Evolutionary conservation across 257 asterid species (phyloP).

Genomic region (Leonotis leonurus): DNA sequence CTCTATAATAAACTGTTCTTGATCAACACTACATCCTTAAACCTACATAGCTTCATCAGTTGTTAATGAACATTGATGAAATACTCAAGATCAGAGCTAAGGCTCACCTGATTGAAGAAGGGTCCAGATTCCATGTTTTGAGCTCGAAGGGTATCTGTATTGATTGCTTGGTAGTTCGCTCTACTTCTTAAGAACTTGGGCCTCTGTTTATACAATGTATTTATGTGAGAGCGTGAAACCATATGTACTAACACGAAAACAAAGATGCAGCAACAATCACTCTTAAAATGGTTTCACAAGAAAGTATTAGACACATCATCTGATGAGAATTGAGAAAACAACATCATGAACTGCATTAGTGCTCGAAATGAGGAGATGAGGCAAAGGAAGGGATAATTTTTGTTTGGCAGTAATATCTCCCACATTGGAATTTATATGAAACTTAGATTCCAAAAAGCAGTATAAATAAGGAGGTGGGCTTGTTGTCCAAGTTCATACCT

Average conservation of each 20-base stretch:
- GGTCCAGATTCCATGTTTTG: slow-evolving; percentile 79
- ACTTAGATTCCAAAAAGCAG: neutral
- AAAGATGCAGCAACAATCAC: slow-evolving; percentile 18
- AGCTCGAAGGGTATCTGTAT: slow-evolving; percentile 71
- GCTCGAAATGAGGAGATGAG: too few relatives aligned
- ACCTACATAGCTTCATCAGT: too few relatives aligned
- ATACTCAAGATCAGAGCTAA: neutral
- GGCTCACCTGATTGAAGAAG: slow-evolving; percentile 71
- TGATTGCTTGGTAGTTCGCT: slow-evolving; percentile 68
- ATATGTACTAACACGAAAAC: neutral
- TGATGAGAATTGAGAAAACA: neutral
- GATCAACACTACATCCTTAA: too few relatives aligned
- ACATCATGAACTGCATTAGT: too few relatives aligned
- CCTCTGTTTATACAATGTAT: slow-evolving; percentile 45
- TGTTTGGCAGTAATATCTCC: neutral
- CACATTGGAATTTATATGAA: neutral
- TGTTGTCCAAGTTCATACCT: slow-evolving; percentile 27
- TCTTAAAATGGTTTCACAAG: too few relatives aligned
- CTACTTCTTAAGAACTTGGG: slow-evolving; percentile 65
- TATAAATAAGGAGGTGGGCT: neutral
- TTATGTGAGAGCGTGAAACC: slow-evolving; percentile 18
- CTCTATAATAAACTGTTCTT: too few relatives aligned
- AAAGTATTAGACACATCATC: neutral
- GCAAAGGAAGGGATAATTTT: too few relatives aligned
- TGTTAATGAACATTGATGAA: too few relatives aligned